Evolutionary conservation across 2,329 filamentous ascomycete genomes (phyloP), one percentile per base, ranked within the genome.

Genomic region (Fusarium azukiicola): DNA sequence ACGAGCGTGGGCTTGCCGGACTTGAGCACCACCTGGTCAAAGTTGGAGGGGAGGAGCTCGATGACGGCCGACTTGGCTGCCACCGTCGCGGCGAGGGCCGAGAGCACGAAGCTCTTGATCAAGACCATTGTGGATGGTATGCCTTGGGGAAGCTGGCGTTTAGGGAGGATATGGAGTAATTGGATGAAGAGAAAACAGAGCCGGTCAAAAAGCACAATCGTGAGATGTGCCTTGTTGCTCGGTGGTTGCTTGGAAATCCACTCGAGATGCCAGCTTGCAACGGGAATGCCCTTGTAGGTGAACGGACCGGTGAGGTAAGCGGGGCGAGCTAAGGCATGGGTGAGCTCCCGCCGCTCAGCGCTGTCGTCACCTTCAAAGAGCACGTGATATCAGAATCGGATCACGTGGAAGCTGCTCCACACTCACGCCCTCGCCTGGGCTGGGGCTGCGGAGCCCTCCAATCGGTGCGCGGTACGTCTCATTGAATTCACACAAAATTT

Each of bases 1-100:
- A 99, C 97, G 38, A 99, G 94, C 1, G 98, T 97, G 56, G 98
- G 97, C 91, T 98, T 99, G 88, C 97, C 97, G 61, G 96, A 97
- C 87, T 98, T 94, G 75, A 98, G 92, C 79, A 98, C 96, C 71
- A 98, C 92, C 64, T 95, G 90, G 90, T 99, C 97, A 87, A 99
- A 99, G 91, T 99, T 99, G 84, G 91, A 90, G 72, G 97, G 97
- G 75, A 96, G 94, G 76, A 99, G 95, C 87, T 99, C 97, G 83
- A 98, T 91, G 79, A 99, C 98, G 72, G 96, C 95, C 72, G 96
- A 98, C 83, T 94, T 94, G 84, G 96, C 95, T 75, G 93, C 90
- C 73, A 91, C 93, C 42, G 88, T 89, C 79, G 90, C 88, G 69
- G 91, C 89, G 58, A 94, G 87, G 77, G 91, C 90, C 80, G 90